Conservation (phyloP, 306 rosid species). For the Crotalaria pallida region DNA sequence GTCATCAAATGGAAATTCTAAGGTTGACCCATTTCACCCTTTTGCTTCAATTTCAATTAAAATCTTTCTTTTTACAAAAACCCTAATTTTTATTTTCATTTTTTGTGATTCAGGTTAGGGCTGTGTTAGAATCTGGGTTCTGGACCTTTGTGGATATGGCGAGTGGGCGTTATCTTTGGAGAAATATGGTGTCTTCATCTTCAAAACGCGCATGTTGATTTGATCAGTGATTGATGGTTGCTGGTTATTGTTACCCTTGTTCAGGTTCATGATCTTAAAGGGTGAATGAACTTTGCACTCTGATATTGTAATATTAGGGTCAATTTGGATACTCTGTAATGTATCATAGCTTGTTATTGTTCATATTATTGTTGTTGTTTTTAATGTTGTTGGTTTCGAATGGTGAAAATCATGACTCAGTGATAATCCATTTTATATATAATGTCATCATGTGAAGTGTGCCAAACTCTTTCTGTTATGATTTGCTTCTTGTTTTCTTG, state of each 20-base stretch:
- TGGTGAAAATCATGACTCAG: not conserved
- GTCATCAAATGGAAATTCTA: conserved; percentile 18
- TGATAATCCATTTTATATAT: not conserved
- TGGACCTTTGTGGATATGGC: conserved; percentile 94
- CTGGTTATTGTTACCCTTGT: not conserved
- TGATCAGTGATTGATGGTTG: conserved; percentile 1
- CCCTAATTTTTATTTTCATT: no score
- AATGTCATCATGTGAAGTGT: not conserved
- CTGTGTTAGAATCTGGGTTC: conserved; percentile 62
- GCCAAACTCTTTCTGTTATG: conserved; percentile 14
- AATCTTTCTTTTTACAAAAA: not conserved
- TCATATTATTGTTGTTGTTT: conserved; percentile 24
- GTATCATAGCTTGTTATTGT: conserved; percentile 30
- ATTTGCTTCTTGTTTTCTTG: conserved; percentile 13
- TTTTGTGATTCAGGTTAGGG: conserved; percentile 42
- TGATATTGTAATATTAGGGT: conserved; percentile 21
- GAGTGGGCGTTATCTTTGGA: conserved; percentile 93
- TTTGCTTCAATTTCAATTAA: conserved; percentile 11
- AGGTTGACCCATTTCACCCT: conserved; percentile 29
- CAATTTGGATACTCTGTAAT: conserved; percentile 25
- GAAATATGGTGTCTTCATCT: conserved; percentile 51
- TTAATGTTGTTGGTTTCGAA: not conserved
- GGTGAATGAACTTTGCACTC: not conserved
- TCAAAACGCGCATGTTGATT: conserved; percentile 48
- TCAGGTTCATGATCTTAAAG: not conserved